Conservation (phyloP, 2,329 filamentous ascomycete genomes). For the Coniochaeta sp. region DNA sequence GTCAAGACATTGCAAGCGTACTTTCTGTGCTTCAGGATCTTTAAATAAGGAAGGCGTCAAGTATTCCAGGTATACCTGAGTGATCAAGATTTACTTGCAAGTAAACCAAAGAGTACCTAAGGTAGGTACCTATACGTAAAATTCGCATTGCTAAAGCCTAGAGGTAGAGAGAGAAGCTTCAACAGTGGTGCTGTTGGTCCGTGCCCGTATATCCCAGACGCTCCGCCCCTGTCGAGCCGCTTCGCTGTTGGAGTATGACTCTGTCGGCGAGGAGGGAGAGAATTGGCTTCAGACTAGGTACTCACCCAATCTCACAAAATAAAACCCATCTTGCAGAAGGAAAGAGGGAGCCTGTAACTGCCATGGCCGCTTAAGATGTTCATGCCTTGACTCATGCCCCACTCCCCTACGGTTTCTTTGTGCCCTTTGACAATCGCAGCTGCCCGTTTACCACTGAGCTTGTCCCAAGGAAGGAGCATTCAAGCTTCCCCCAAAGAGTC, state of each 20-base stretch:
- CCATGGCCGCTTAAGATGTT: not conserved
- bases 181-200: too few species aligned
- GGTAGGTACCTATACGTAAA: too few species aligned
- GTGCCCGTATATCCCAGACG: not conserved
- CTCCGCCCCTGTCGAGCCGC: not conserved
- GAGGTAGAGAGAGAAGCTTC: too few species aligned
- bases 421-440: not conserved
- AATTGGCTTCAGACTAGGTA: not conserved
- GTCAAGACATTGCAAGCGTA: too few species aligned
- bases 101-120: too few species aligned
- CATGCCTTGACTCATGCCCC: conserved; percentile 1
- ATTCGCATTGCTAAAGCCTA: too few species aligned
- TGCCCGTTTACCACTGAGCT: not conserved
- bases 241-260: not conserved
- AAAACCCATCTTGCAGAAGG: not conserved
- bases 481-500: not conserved
- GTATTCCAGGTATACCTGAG: too few species aligned
- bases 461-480: not conserved
- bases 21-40: too few species aligned
- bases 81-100: too few species aligned
- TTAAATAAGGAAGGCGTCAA: too few species aligned
- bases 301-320: not conserved
- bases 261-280: not conserved
- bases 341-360: not conserved
- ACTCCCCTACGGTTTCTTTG: not conserved